Conservation (phyloP, 129 eudicot species). For the Smallanthus sonchifolius region DNA sequence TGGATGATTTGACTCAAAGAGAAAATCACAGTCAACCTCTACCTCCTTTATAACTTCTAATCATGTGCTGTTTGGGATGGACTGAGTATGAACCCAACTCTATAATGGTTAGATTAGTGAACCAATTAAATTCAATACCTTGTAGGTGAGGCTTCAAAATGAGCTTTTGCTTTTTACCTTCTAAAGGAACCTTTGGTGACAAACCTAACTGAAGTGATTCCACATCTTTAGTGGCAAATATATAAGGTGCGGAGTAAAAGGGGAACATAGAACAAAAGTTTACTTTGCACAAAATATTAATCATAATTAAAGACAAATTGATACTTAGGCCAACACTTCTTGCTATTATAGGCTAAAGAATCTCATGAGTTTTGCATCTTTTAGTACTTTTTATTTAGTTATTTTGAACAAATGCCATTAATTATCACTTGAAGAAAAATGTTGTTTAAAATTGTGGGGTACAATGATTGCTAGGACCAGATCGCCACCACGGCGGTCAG, state of each 20-base stretch:
- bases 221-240: conserved; percentile 1
- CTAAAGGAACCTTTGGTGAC: neutral
- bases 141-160: neutral
- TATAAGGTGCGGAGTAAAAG: neutral
- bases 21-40: neutral
- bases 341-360: conserved; percentile 1
- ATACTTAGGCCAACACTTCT: neutral
- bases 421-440: neutral
- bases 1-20: neutral
- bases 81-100: neutral
- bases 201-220: conserved; percentile 12
- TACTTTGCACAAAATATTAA: conserved; percentile 7
- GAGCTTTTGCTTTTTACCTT: neutral
- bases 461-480: too few species aligned
- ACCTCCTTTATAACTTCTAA: too few species aligned
- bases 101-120: neutral
- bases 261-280: conserved; percentile 21
- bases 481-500: too few species aligned
- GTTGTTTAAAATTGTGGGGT: too few species aligned
- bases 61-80: neutral
- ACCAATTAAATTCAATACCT: neutral
- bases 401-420: neutral
- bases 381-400: neutral
- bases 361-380: neutral
- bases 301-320: conserved; percentile 2